Conservation (phyloP, 371 early-diverging fungal genomes). For the Basidiobolus meristosporus region DNA sequence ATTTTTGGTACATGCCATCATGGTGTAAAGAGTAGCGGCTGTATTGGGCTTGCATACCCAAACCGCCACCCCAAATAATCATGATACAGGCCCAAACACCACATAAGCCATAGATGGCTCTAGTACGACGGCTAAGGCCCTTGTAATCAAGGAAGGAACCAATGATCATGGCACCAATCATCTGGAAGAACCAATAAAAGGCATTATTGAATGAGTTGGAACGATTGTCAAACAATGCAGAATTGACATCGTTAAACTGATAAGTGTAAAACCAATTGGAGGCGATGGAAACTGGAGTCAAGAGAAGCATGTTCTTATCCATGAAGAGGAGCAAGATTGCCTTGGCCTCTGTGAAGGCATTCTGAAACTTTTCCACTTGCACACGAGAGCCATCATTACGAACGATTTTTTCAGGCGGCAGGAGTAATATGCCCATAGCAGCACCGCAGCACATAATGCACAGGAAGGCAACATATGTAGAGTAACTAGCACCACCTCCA, state of each 20-base stretch:
- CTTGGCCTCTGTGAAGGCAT: slow-evolving; percentile 26
- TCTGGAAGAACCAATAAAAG: no score
- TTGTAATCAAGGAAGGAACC: slow-evolving; percentile 29
- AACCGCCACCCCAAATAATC: slow-evolving; percentile 37
- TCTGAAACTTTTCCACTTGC: slow-evolving; percentile 25
- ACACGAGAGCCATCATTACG: no score
- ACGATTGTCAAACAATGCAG: slow-evolving; percentile 27
- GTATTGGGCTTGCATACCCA: slow-evolving; percentile 30
- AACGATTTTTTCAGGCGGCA: slow-evolving; percentile 30
- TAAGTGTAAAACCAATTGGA: slow-evolving; percentile 62
- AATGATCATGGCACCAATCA: slow-evolving; percentile 26
- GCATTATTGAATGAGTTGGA: slow-evolving; percentile 42
- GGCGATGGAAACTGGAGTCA: slow-evolving; percentile 52
- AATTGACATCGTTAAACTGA: slow-evolving; percentile 32
- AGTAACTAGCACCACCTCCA: slow-evolving; percentile 10
- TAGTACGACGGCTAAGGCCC: slow-evolving; percentile 17
- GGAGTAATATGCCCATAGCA: slow-evolving; percentile 21
- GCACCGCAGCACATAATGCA: slow-evolving; percentile 40
- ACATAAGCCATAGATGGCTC: slow-evolving; percentile 25
- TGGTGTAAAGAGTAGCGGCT: slow-evolving; percentile 7
- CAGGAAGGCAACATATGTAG: slow-evolving; percentile 41
- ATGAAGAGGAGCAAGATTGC: slow-evolving; percentile 35
- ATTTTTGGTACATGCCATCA: slow-evolving; percentile 3
- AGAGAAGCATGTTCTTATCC: slow-evolving; percentile 33
- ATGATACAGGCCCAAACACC: slow-evolving; percentile 21